phyloP scores from a whole-genome alignment of 2,329 filamentous ascomycete species.

The Incumbomyces lentus region DNA sequence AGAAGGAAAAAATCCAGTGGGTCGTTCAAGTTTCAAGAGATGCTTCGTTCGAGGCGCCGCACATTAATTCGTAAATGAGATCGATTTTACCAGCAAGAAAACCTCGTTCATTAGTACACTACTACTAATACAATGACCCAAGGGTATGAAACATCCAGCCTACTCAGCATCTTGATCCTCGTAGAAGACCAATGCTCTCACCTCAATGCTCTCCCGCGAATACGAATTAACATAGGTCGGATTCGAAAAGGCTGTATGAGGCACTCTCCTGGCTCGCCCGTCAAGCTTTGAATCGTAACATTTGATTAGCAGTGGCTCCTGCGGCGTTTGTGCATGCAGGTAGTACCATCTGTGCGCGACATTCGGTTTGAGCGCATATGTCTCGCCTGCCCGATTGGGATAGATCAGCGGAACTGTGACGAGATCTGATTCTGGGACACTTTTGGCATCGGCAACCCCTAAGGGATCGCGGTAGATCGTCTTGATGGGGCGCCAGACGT shows the following conservation, averaged over 20 bases:
- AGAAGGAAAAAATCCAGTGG: too few relatives aligned
- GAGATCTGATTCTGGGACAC: slow-evolving; percentile 42
- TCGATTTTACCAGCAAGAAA: too few relatives aligned
- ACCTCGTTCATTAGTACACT: too few relatives aligned
- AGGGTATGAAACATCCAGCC: neutral
- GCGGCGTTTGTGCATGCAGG: slow-evolving; percentile 40
- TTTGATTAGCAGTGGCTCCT: slow-evolving; percentile 50
- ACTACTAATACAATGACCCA: too few relatives aligned
- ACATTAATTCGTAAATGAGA: too few relatives aligned
- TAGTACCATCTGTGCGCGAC: slow-evolving; percentile 44
- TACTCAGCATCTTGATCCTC: slow-evolving; percentile 20
- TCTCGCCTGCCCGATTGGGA: slow-evolving; percentile 42
- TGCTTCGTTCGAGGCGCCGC: too few relatives aligned
- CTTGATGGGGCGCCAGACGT: slow-evolving; percentile 45
- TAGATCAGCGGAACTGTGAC: slow-evolving; percentile 42
- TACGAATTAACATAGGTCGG: slow-evolving; percentile 33
- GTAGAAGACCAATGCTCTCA: slow-evolving; percentile 32
- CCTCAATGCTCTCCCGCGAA: slow-evolving; percentile 47
- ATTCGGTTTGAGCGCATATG: slow-evolving; percentile 36
- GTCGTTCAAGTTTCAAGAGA: too few relatives aligned
- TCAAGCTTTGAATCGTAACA: slow-evolving; percentile 51
- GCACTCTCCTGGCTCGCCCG: slow-evolving; percentile 41
- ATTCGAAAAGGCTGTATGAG: slow-evolving; percentile 48
- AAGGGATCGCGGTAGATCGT: slow-evolving; percentile 46
- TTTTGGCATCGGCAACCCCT: slow-evolving; percentile 42